Base-by-base conservation (phyloP, 2,329 filamentous ascomycete genomes). In the Phaeosphaeria sp. region DNA sequence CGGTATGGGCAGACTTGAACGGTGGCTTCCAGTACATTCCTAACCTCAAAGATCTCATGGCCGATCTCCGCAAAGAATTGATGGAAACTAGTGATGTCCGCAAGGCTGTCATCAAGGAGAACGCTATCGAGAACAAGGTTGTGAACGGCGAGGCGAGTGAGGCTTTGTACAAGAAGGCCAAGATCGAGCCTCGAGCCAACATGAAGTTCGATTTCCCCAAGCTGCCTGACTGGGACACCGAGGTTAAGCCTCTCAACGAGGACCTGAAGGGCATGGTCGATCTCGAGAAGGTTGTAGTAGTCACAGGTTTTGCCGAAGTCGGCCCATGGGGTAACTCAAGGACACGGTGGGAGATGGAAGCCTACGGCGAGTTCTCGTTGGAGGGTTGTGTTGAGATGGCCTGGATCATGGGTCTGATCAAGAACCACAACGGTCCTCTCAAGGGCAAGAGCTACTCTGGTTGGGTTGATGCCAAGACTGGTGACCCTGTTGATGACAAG, bases 321-420 rank as follows among this genome's bases (percentile, higher is more conserved):
- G 93, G 95, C 48, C 95, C 95, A 7, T 99, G 95, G 96, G 95
- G 95, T 83, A 99, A 98, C 83, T 94, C 95, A 2, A 89, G 95
- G 72, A 99, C 95, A 46, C 89, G 95, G 62, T 99, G 95, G 95
- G 95, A 99, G 83, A 99, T 99, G 94, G 95, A 99, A 79, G 93
- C 95, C 1, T 89, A 93, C 67, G 95, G 95, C 75, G 87, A 97
- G 74, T 99, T 99, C 82, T 98, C 95, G 9, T 87, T 99, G 15
- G 96, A 99, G 79, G 95, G 95, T 27, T 98, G 95, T 72, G 90
- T 99, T 59, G 95, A 99, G 80, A 99, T 99, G 95, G 93, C 95
- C 30, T 99, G 95, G 95, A 92, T 99, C 79, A 99, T 98, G 94
- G 95, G 95, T 74, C 88, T 98, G 59, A 98, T 99, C 83, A 97